Evolutionary conservation across 73 alveolate species (phyloP), one percentile per base, ranked within the genome.

Genomic region (Paraurostyla sp.): DNA sequence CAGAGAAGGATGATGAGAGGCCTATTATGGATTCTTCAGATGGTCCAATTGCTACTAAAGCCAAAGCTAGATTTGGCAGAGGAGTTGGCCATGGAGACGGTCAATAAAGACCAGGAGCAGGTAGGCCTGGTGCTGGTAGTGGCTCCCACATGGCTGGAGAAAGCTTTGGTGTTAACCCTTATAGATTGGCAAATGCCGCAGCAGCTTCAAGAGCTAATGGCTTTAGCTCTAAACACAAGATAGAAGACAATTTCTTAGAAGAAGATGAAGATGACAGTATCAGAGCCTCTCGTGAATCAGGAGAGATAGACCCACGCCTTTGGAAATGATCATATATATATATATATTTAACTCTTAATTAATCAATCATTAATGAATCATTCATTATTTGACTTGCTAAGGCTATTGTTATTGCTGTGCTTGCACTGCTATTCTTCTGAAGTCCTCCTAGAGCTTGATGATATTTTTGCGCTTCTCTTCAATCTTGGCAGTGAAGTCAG

Each of bases 401-500:
- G 18, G 38, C 3, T 7, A n/a, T 27, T 43, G 38, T 6, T 6
- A 11, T 59, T 59, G 49, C 32, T 59, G 49, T n/a, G 9, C 38
- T 59, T 59, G 76, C 76, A 59, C 32, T 18, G 49, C 76, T 9
- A 59, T 59, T 59, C 76, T 59, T 30, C 49, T 59, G 76, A 59
- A 59, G 49, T 88, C 86, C 32, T 84, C 89, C 92, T 95, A 94
- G 20, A 90, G 59, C 85, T 91, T 87, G 63, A 80, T 51, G 48
- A 93, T 63, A 43, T 81, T 76, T 71, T 57, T 76, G 56, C 93
- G 87, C 85, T 93, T 93, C 45, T 91, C 98, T 43, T 95, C 97
- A 23, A 78, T 85, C 68, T 95, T 95, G 60, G 58, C 71, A 43
- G 42, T 25, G 81, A 87, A 86, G 23, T 94, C 95, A 68, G 60